Evolutionary conservation across 768 basidiomycete species (phyloP).

Genomic region (Scleroderma bovista): DNA sequence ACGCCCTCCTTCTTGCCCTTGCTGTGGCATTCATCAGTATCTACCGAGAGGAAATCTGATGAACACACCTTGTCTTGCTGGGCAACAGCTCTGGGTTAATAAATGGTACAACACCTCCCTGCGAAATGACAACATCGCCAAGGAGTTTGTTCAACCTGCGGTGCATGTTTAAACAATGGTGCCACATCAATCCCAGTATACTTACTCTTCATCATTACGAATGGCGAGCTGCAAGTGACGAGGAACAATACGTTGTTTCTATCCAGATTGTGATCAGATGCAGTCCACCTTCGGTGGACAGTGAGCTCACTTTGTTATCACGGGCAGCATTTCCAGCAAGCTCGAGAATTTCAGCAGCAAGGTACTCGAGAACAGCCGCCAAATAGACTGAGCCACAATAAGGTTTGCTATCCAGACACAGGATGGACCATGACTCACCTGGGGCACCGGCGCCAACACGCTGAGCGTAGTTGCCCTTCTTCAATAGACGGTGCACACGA

Average conservation of each 20-base stretch:
- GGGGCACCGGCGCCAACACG: constrained; percentile 68
- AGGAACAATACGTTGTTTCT: constrained; percentile 76
- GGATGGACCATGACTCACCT: constrained; percentile 32
- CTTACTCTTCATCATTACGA: constrained; percentile 69
- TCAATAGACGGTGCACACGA: constrained; percentile 76
- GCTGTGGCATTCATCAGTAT: no score
- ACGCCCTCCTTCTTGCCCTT: constrained; percentile 47
- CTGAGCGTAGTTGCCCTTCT: constrained; percentile 67
- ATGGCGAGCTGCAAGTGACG: constrained; percentile 73
- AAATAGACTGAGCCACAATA: constrained; percentile 56
- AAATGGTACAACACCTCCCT: constrained; percentile 72
- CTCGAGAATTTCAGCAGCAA: constrained; percentile 83
- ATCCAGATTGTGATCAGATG: not conserved
- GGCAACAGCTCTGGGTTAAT: constrained; percentile 48
- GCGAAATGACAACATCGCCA: constrained; percentile 61
- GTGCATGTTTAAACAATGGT: not conserved
- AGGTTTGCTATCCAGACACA: constrained; percentile 17
- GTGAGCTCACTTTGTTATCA: constrained; percentile 60
- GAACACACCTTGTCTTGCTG: constrained; percentile 39
- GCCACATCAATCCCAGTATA: constrained; percentile 3
- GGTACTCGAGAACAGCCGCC: constrained; percentile 82
- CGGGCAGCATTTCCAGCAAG: constrained; percentile 75
- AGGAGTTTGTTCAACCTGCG: constrained; percentile 51
- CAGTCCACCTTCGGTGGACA: no score
- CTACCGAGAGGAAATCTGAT: no score